Evolutionary conservation across 139 green algal genomes (phyloP), one percentile per base, ranked within the genome.

Genomic region (Asterochloris sp.): DNA sequence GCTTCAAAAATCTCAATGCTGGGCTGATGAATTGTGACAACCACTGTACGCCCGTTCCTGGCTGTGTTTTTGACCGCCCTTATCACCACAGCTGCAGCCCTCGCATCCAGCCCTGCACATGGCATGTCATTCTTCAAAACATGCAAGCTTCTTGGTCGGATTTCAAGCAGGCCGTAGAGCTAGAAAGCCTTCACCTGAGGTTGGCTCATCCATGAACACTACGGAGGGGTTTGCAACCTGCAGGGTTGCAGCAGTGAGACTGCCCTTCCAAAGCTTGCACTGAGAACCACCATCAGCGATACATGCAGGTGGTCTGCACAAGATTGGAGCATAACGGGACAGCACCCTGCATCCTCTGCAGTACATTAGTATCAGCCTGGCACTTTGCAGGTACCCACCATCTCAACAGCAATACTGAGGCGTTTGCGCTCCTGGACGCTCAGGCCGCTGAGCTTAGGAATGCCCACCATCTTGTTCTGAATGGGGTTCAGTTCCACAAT

Each of bases 21-120:
- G 24, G 95, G 95, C 85, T 98, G 95, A 86, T 98, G 95, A 79
- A 98, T 98, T 79, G 95, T 98, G 27, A 94, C 92, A 74, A 97
- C 91, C 10, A 97, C 89, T 11, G 94, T 94, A 66, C 92, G 89
- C 15, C 95, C 93, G 27, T 84, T 91, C 26, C 81, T 68, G 23
- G 84, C 88, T 26, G 94, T 87, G 76, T 94, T 95, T 66, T 89
- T 86, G 17, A 97, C 89, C 0, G 88, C 84, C 4, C 81, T 81
- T 82, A 97, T 94, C 13, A 97, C 94, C 26, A 94, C 91, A 26
- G 90, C 83, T 12, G 94, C 94, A 10, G 92, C 89, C 24, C 89
- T 82, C 0, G 91, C 90, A 78, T 96, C 91, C 84, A 97, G 86
- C 29, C 94, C 94, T 87, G 86, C 6, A 54, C 38, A 6, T 6